phyloP scores from a whole-genome alignment of 2,329 filamentous ascomycete genomes.

The Metarhizium guizhouense region DNA sequence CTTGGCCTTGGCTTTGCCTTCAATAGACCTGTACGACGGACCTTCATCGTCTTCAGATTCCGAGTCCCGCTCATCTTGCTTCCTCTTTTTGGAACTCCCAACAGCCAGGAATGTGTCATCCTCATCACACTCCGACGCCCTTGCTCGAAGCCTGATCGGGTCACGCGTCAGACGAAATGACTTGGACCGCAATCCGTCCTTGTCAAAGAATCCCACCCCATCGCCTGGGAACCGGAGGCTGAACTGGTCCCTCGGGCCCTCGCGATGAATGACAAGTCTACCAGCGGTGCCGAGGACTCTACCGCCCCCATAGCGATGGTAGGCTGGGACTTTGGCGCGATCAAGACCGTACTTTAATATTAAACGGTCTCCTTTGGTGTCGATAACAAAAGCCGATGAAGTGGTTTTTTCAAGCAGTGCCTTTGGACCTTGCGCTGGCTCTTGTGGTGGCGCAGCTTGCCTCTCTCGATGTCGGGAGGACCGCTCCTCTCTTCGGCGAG shows the following conservation, averaged over 20 bases:
- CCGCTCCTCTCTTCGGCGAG: not conserved
- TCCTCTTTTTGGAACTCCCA: conserved; percentile 31
- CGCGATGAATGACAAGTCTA: conserved; percentile 57
- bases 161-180: conserved; percentile 24
- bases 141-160: conserved; percentile 29
- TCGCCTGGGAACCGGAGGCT: conserved; percentile 37
- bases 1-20: conserved; percentile 48
- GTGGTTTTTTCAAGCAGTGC: not conserved
- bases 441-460: not conserved
- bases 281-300: conserved; percentile 57
- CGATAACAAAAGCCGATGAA: conserved; percentile 45
- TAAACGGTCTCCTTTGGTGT: conserved; percentile 67
- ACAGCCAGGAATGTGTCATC: conserved; percentile 42
- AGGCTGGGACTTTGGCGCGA: conserved; percentile 61
- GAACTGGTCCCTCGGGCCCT: conserved; percentile 48
- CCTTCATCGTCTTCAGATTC: conserved; percentile 38
- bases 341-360: conserved; percentile 68
- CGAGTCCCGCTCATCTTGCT: conserved; percentile 19
- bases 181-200: conserved; percentile 38
- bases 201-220: conserved; percentile 25
- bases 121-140: conserved; percentile 11
- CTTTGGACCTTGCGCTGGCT: conserved; percentile 2
- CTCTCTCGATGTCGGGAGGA: not conserved
- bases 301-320: conserved; percentile 60
- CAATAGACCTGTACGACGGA: conserved; percentile 56